These are phyloP conservation scores for Basidiobolus meristosporus DNA, from an alignment of 371 early-diverging fungal genomes.

Conservation along the genomic window DNA sequence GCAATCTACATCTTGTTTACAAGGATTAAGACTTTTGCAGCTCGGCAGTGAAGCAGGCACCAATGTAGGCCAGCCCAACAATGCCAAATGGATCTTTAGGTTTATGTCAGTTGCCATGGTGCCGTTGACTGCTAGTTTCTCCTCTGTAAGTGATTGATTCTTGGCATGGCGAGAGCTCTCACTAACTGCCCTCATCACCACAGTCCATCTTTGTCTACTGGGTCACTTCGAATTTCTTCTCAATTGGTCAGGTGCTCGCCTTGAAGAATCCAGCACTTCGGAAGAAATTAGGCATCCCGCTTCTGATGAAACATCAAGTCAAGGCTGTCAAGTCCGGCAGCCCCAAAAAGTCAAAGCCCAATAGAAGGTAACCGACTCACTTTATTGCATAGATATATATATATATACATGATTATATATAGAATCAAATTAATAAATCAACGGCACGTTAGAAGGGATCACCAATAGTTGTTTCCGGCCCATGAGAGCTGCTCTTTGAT, in stretches of 20 bases:
- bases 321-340: neutral
- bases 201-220: constrained; percentile 75
- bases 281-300: constrained; percentile 26
- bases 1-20: constrained; percentile 15
- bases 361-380: neutral
- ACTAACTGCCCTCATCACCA: neutral
- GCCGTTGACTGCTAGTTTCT: constrained; percentile 50
- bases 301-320: constrained; percentile 16
- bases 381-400: neutral
- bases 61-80: constrained; percentile 3
- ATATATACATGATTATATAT: neutral
- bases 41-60: neutral
- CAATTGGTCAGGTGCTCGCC: constrained; percentile 42
- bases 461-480: too few species aligned
- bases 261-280: constrained; percentile 38
- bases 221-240: constrained; percentile 54
- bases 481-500: too few species aligned
- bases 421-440: neutral
- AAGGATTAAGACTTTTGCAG: constrained; percentile 13
- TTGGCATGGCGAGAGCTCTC: neutral
- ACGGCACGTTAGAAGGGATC: too few species aligned
- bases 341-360: neutral
- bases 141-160: constrained; percentile 30
- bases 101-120: constrained; percentile 33
- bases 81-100: constrained; percentile 53